phyloP scores from a whole-genome alignment of 192 early-diverging fungal species.

The Backusella morwellensis region DNA sequence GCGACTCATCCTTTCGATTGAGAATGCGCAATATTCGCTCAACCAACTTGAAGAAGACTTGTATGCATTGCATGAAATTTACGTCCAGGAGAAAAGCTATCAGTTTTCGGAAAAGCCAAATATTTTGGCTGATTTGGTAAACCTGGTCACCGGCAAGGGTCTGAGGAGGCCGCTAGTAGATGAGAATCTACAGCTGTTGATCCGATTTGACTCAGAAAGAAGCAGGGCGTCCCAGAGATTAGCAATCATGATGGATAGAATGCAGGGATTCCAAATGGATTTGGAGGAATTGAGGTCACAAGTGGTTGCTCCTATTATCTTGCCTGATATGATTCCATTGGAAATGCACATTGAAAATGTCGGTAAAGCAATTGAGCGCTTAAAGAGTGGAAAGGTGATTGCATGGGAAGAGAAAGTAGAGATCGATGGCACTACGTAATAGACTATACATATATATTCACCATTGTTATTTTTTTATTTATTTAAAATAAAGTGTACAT shows the following conservation, averaged over 20 bases:
- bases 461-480: background rate
- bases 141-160: conserved; percentile 31
- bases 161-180: conserved; percentile 27
- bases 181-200: conserved; percentile 42
- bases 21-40: conserved; percentile 29
- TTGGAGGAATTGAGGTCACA: conserved; percentile 46
- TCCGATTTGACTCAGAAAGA: conserved; percentile 39
- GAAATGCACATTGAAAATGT: conserved; percentile 44
- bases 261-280: conserved; percentile 53
- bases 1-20: conserved; percentile 30
- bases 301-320: conserved; percentile 36
- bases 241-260: conserved; percentile 37
- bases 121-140: conserved; percentile 34
- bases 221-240: conserved; percentile 38
- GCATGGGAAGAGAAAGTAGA: conserved; percentile 12
- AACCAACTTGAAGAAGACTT: conserved; percentile 40
- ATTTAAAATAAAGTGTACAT: background rate
- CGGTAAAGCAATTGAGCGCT: conserved; percentile 35
- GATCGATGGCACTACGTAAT: background rate
- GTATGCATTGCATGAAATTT: conserved; percentile 42
- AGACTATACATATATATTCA: background rate
- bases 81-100: conserved; percentile 36
- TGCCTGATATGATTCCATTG: conserved; percentile 30
- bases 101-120: conserved; percentile 32
- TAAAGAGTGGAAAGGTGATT: conserved; percentile 36